Conservation (phyloP, 345 rosid genomes). For the Murraya paniculata region DNA sequence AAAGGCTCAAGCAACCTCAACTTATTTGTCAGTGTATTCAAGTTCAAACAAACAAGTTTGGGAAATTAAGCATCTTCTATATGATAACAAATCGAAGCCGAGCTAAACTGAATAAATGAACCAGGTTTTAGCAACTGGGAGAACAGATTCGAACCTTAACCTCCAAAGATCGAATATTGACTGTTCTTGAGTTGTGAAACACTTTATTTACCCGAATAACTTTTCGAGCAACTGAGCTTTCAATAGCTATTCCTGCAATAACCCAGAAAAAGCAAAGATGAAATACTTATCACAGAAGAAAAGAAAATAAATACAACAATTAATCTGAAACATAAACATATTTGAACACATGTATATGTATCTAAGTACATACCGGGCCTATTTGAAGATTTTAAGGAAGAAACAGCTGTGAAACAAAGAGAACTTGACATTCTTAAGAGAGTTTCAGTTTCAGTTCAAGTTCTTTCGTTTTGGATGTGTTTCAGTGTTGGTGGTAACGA, state of each 20-base stretch:
- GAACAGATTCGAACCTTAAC: slow-evolving; percentile 50
- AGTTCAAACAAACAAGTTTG: neutral
- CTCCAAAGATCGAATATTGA: slow-evolving; percentile 52
- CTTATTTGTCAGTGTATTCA: neutral
- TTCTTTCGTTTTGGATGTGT: neutral
- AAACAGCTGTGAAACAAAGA: slow-evolving; percentile 31
- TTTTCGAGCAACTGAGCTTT: slow-evolving; percentile 40
- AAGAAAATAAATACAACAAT: neutral
- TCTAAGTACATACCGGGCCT: slow-evolving; percentile 37
- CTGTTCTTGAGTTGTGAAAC: slow-evolving; percentile 37
- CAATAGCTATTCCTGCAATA: slow-evolving; percentile 31
- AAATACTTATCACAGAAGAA: neutral
- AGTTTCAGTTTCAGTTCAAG: neutral
- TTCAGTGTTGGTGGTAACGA: slow-evolving; percentile 20
- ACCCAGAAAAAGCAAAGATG: neutral
- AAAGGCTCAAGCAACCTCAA: slow-evolving; percentile 4
- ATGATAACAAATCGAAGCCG: neutral
- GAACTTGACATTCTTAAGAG: slow-evolving; percentile 37
- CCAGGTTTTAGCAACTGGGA: neutral
- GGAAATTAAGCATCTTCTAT: neutral
- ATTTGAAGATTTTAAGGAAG: slow-evolving; percentile 31
- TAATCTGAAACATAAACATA: neutral
- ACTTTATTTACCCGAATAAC: slow-evolving; percentile 36
- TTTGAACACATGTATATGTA: neutral
- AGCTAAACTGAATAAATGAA: neutral